phyloP scores from a whole-genome alignment of 768 basidiomycete genomes.

The Leccinum aurantiacum region DNA sequence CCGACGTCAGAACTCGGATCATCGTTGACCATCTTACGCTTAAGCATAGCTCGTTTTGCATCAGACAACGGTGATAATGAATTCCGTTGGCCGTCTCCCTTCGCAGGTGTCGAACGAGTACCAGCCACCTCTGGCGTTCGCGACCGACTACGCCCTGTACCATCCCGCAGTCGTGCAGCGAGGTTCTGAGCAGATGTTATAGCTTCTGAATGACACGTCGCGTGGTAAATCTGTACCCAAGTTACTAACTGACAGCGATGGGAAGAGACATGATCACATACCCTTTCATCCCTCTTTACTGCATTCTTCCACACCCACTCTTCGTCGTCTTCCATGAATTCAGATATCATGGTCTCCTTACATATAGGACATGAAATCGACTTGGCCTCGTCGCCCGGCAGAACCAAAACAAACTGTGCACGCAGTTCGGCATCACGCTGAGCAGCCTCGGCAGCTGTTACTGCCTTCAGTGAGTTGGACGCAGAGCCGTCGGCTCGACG shows the following conservation, averaged over 20 bases:
- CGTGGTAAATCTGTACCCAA: constrained; percentile 76
- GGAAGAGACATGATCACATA: constrained; percentile 38
- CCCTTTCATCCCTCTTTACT: constrained; percentile 77
- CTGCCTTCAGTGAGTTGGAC: constrained; percentile 53
- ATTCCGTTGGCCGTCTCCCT: constrained; percentile 28
- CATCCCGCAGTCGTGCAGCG: constrained; percentile 66
- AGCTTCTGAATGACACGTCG: constrained; percentile 90
- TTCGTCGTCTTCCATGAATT: constrained; percentile 93
- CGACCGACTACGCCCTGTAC: constrained; percentile 65
- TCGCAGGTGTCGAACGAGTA: constrained; percentile 40
- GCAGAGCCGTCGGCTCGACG: constrained; percentile 55
- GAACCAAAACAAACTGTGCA: constrained; percentile 81
- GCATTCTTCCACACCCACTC: constrained; percentile 99
- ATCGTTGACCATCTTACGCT: constrained; percentile 73
- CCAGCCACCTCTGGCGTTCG: constrained; percentile 64
- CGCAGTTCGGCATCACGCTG: constrained; percentile 76
- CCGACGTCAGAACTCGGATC: constrained; percentile 36
- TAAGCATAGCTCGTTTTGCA: constrained; percentile 54
- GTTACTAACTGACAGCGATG: constrained; percentile 1
- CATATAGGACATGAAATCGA: constrained; percentile 90
- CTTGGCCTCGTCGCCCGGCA: constrained; percentile 85
- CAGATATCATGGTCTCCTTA: constrained; percentile 89
- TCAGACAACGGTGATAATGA: constrained; percentile 54
- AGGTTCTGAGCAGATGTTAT: constrained; percentile 60
- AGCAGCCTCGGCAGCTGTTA: constrained; percentile 61